Evolutionary conservation across 805 yeast genomes (phyloP), one percentile per base, ranked within the genome.

Genomic region (Candida dajiaensis): DNA sequence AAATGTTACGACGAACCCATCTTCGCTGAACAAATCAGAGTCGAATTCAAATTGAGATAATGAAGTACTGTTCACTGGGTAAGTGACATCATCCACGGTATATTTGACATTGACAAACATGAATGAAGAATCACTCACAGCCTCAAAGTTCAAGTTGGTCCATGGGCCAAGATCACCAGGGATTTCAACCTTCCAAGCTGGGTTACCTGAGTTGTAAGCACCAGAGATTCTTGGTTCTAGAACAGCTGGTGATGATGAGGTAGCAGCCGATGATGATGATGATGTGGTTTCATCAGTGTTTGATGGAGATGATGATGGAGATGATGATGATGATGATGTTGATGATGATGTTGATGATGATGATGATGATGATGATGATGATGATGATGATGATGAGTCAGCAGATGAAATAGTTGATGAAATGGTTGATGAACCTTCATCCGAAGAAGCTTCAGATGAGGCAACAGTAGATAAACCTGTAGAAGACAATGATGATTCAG

Each of bases 91-190:
- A n/a, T 41, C 39, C 22, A 38, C 43, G 22, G 12, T 22, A 5
- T 22, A 21, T 10, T n/a, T 23, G 10, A 41, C n/a, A 35, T 38
- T 38, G 36, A 28, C 41, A 20, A 41, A 38, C 15, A 16, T 40
- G 41, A 39, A 45, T 10, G 28, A 25, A 25, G 28, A 25, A 25
- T 25, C 28, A 25, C 28, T 25, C 12, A 7, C 12, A 11, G 28
- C 28, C 13, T 25, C 28, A 12, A 25, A 25, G 28, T 25, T 25
- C 12, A 25, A 25, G 28, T 25, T 25, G 12, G 10, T 7, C 28
- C 28, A 25, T 18, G 48, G 48, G 13, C 44, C 44, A 9, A 36
- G 19, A 19, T n/a, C 31, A 29, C 41, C 44, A 35, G 48, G 44
- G 19, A 45, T 31, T 15, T 28, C 18, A 22, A 41, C 48, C 10